These are phyloP conservation scores for Epichloe typhina DNA, from an alignment of 2,329 filamentous ascomycete species.

Conservation along the genomic window DNA sequence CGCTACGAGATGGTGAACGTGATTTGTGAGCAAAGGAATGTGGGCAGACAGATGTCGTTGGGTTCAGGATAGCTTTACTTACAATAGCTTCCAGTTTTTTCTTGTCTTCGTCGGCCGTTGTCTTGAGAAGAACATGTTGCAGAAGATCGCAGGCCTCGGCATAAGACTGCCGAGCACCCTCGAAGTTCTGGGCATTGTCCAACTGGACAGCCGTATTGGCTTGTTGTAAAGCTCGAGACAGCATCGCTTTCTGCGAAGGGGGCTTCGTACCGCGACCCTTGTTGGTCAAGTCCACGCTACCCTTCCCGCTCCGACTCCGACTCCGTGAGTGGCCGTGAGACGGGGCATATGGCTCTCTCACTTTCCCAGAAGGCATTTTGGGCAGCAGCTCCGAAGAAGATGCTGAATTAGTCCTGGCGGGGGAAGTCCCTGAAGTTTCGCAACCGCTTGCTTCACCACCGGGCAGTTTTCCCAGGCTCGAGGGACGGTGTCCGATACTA, in stretches of 20 bases:
- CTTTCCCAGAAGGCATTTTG: slow-evolving; percentile 20
- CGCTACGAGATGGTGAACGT: slow-evolving; percentile 36
- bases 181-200: slow-evolving; percentile 91
- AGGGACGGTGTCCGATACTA: not conserved
- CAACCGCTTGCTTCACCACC: slow-evolving; percentile 6
- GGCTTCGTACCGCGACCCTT: slow-evolving; percentile 23
- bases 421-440: slow-evolving; percentile 9
- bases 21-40: not conserved
- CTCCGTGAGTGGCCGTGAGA: slow-evolving; percentile 18
- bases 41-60: not conserved
- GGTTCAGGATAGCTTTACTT: slow-evolving; percentile 28
- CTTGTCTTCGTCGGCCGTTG: slow-evolving; percentile 72
- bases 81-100: slow-evolving; percentile 89
- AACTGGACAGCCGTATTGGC: slow-evolving; percentile 91
- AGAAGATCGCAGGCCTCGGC: slow-evolving; percentile 79
- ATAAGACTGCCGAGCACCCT: slow-evolving; percentile 83
- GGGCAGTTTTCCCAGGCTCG: slow-evolving; percentile 4
- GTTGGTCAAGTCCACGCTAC: slow-evolving; percentile 18
- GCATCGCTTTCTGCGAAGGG: slow-evolving; percentile 85
- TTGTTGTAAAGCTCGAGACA: slow-evolving; percentile 89
- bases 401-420: not conserved
- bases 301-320: slow-evolving; percentile 20
- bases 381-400: slow-evolving; percentile 5
- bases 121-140: slow-evolving; percentile 76
- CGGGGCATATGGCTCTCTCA: slow-evolving; percentile 15